Conservation (phyloP, 371 early-diverging fungal species). For the Syncephalastrum monosporum region DNA sequence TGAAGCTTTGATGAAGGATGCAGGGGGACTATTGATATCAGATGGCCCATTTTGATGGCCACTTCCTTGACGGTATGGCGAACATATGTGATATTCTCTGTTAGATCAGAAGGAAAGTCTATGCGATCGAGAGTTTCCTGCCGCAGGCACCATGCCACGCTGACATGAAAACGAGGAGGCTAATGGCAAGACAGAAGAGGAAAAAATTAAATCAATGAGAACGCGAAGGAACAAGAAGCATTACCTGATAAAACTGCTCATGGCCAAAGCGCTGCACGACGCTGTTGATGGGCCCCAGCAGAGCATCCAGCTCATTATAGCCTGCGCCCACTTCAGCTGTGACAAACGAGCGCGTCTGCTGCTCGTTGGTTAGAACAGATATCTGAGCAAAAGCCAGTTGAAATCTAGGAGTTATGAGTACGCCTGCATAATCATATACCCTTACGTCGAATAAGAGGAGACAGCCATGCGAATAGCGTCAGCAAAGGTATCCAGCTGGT, state of each 20-base stretch:
- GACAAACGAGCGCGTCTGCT: constrained; percentile 41
- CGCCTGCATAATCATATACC: not conserved
- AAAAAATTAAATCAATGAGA: not conserved
- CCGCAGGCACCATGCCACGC: constrained; percentile 37
- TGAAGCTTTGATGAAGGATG: too few relatives aligned
- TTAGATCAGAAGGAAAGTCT: constrained; percentile 14
- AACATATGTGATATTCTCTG: constrained; percentile 13
- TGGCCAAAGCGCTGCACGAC: constrained; percentile 22
- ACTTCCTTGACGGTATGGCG: constrained; percentile 14
- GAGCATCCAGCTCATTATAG: constrained; percentile 34
- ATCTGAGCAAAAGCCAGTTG: constrained; percentile 34
- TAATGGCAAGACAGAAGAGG: constrained; percentile 5
- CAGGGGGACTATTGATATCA: too few relatives aligned
- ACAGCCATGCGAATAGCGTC: constrained; percentile 8
- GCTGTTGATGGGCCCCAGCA: constrained; percentile 21
- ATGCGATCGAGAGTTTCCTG: constrained; percentile 12
- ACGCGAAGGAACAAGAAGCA: not conserved
- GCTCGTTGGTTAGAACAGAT: constrained; percentile 38
- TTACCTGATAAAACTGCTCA: constrained; percentile 38
- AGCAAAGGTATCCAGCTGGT: constrained; percentile 32
- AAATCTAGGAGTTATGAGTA: constrained; percentile 16
- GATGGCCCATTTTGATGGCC: constrained; percentile 36
- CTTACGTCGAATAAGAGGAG: not conserved
- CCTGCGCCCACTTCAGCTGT: constrained; percentile 45
- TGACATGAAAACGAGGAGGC: constrained; percentile 51